phyloP scores from a whole-genome alignment of 129 eudicot genomes.

The Artemisia annua region DNA sequence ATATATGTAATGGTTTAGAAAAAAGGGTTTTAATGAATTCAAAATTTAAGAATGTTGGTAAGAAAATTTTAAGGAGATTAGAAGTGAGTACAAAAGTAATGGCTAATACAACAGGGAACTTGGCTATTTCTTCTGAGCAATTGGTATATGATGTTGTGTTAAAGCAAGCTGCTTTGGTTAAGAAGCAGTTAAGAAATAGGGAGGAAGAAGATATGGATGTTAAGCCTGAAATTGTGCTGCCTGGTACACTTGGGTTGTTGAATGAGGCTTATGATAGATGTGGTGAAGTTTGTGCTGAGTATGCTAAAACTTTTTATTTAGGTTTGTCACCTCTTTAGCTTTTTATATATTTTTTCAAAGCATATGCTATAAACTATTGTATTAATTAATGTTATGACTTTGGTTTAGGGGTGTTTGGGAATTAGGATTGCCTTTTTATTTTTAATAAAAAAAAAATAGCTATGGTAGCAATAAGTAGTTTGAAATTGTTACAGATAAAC shows the following conservation, averaged over 20 bases:
- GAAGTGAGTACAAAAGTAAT: constrained; percentile 58
- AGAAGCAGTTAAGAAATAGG: constrained; percentile 42
- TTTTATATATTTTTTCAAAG: background rate
- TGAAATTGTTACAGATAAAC: too few relatives aligned
- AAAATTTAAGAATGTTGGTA: constrained; percentile 40
- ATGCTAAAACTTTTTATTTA: constrained; percentile 95
- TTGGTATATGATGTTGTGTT: constrained; percentile 92
- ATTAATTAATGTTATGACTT: too few relatives aligned
- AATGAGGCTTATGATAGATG: constrained; percentile 96
- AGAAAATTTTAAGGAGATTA: constrained; percentile 34
- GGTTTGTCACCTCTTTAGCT: constrained; percentile 48
- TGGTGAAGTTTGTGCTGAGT: constrained; percentile 98
- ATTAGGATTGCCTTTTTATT: too few relatives aligned
- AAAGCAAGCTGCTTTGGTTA: constrained; percentile 93
- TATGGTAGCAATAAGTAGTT: too few relatives aligned
- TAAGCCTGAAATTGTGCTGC: constrained; percentile 79
- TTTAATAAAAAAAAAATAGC: too few relatives aligned
- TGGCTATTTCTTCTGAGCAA: constrained; percentile 76
- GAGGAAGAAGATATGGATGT: constrained; percentile 59
- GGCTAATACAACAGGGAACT: constrained; percentile 67
- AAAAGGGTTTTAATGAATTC: constrained; percentile 31
- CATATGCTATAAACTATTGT: too few relatives aligned
- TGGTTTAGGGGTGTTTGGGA: too few relatives aligned
- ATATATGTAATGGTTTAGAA: constrained; percentile 45
- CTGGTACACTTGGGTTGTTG: constrained; percentile 69